Percentiles rank a stretch among this genome's conserved stretches.
These are phyloP conservation scores for Nemania sp. DNA, from an alignment of 2,329 filamentous ascomycete genomes.

Conservation along the genomic window DNA sequence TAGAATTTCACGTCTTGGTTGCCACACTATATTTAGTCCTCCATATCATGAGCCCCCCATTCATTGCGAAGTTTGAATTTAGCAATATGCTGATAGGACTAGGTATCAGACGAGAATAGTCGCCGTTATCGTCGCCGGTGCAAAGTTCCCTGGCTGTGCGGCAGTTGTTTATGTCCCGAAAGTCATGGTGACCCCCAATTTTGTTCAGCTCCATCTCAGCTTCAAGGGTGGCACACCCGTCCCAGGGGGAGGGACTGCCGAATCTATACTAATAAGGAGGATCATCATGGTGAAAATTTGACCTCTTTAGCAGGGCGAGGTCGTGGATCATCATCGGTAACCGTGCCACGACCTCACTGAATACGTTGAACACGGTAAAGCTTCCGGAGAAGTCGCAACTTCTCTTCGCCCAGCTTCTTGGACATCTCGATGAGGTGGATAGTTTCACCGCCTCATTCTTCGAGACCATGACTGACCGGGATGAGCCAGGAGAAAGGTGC, in stretches of 20 bases:
- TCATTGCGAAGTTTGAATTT: not conserved
- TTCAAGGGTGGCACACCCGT: not conserved
- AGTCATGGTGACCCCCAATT: not conserved
- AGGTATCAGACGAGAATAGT: not conserved
- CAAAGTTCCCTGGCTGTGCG: not conserved
- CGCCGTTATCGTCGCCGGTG: not conserved
- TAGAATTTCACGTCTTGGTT: not conserved
- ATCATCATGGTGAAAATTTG: not conserved
- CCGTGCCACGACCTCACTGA: too few species aligned
- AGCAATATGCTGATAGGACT: not conserved
- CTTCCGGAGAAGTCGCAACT: not conserved
- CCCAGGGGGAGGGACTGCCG: not conserved
- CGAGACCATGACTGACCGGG: not conserved
- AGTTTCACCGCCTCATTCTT: not conserved
- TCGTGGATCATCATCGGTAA: not conserved
- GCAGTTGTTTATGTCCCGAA: not conserved
- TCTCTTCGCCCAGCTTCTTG: not conserved
- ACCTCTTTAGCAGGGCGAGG: not conserved
- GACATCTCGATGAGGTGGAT: too few species aligned
- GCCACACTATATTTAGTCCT: not conserved
- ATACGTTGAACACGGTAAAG: too few species aligned
- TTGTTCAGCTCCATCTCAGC: not conserved
- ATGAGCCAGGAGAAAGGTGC: constrained; percentile 11
- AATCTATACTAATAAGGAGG: not conserved
- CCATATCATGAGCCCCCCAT: not conserved